Base-by-base conservation (phyloP, 306 rosid genomes). In the Argentina anserina region DNA sequence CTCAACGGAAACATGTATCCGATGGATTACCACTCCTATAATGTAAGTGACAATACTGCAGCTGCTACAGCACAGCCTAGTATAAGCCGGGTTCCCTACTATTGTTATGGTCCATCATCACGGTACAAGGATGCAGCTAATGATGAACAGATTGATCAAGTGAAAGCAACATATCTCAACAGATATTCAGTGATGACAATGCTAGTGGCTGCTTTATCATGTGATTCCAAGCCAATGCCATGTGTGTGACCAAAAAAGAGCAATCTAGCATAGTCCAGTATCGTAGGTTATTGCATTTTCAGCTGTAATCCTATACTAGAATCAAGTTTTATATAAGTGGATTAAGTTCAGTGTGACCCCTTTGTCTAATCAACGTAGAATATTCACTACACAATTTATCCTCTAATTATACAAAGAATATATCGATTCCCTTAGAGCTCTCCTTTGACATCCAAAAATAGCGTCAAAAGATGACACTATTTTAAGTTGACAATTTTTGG, bases 121-220 rank as follows among this genome's bases (percentile, higher is more conserved):
- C 81, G 83, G 50, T 84, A 65, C 87, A 73, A 72, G 84, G 84
- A 66, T 74, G 78, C 81, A 41, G 74, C 76, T 40, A 20, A 52
- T 33, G 80, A 76, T 49, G 83, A 73, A 9, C 84, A 76, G 23
- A 70, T 40, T 52, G 49, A 81, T 53, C 75, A 67, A 17, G 7
- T 85, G 64, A 90, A 79, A 63, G 75, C 84, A 11, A 14, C 67
- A 58, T 82, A 84, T 26, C 71, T 75, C 71, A 81, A 81, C 64
- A 87, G 82, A 82, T 87, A 58, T 93, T 90, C 76, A 93, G 97
- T 55, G 98, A 93, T 76, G 98, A 93, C 59, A 90, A 93, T 79
- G 86, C 85, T 5, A 83, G 87, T 78, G 98, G 89, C 0, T 90
- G 96, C 73, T 84, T 69, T 64, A 71, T 93, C 65, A 88, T 93